phyloP scores from a whole-genome alignment of 129 eudicot genomes.

The Lonicera japonica region DNA sequence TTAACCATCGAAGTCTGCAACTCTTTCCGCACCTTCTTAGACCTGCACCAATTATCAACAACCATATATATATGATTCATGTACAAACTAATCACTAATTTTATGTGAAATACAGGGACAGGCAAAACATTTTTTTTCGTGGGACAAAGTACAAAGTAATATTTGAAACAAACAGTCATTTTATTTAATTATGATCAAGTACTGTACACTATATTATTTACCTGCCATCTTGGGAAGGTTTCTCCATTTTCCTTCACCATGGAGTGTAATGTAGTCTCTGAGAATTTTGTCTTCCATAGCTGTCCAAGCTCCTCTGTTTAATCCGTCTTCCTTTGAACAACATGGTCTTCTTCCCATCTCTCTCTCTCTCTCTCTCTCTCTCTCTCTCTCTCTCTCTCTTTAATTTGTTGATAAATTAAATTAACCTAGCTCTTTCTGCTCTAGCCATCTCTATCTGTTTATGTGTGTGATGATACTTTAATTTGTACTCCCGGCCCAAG shows the following conservation, averaged over 20 bases:
- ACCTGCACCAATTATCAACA: conserved; percentile 1
- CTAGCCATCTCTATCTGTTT: too few relatives aligned
- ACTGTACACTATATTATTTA: too few relatives aligned
- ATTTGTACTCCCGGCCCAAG: background rate
- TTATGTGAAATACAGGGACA: too few relatives aligned
- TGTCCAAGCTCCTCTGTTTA: conserved; percentile 31
- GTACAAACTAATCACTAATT: too few relatives aligned
- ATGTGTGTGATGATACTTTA: background rate
- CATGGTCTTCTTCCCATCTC: conserved; percentile 28
- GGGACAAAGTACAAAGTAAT: too few relatives aligned
- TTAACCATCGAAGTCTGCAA: conserved; percentile 28
- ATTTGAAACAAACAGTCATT: too few relatives aligned
- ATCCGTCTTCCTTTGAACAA: conserved; percentile 20
- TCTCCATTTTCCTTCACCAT: conserved; percentile 33
- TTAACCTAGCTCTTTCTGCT: too few relatives aligned
- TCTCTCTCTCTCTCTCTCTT: too few relatives aligned
- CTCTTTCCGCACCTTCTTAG: conserved; percentile 29
- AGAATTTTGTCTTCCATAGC: conserved; percentile 21
- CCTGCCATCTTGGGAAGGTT: conserved; percentile 28
- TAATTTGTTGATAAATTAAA: too few relatives aligned
- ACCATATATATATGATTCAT: too few relatives aligned
- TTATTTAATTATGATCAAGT: too few relatives aligned
- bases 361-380: background rate
- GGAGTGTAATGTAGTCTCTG: conserved; percentile 15
- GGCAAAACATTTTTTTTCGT: too few relatives aligned